Evolutionary conservation across 2,329 filamentous ascomycete species (phyloP).

Genomic region (Cytospora piceicola): DNA sequence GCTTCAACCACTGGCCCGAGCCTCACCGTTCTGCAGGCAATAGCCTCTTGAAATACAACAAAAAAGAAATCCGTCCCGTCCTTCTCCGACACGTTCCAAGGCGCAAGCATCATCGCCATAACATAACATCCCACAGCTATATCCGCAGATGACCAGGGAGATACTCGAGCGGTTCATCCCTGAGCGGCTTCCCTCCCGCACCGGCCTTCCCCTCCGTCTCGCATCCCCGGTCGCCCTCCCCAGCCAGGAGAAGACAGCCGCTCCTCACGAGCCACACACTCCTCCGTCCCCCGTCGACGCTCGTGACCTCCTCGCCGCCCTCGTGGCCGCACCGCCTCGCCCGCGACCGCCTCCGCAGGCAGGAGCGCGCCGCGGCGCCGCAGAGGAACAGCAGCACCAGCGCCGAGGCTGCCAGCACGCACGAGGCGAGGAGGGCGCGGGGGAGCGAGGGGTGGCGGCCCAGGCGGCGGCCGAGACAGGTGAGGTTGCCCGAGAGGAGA

Average conservation of each 20-base stretch:
- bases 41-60: too few species aligned
- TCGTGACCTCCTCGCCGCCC: background rate
- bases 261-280: background rate
- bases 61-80: too few species aligned
- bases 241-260: background rate
- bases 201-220: background rate
- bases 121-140: background rate
- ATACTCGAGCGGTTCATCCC: background rate
- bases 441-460: background rate
- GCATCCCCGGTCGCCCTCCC: background rate
- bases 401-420: background rate
- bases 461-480: background rate
- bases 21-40: background rate
- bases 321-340: background rate
- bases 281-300: background rate
- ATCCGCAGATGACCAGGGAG: background rate
- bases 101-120: background rate
- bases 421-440: background rate
- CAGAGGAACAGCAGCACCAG: slow-evolving; percentile 7
- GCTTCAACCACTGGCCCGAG: background rate
- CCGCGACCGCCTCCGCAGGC: background rate
- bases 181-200: background rate
- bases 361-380: background rate
- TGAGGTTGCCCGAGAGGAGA: background rate
- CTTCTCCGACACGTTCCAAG: background rate